These are phyloP conservation scores for Xanthoceras sorbifolium DNA, from an alignment of 345 rosid species.

Conservation along the genomic window DNA sequence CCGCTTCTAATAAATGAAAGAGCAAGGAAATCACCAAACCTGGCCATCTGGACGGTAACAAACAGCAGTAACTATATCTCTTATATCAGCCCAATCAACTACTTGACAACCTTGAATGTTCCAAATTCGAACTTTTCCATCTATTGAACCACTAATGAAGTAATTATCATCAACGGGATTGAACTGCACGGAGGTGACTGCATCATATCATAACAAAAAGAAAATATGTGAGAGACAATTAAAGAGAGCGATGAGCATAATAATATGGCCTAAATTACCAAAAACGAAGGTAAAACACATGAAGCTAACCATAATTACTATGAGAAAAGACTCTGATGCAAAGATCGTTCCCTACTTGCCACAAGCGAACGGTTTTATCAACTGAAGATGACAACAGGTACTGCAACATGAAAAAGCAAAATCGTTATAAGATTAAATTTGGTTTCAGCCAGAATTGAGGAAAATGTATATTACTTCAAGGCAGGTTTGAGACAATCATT, in stretches of 20 bases:
- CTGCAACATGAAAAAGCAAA: conserved; percentile 50
- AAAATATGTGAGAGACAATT: conserved; percentile 4
- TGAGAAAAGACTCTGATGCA: conserved; percentile 69
- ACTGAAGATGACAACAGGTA: conserved; percentile 72
- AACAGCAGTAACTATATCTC: conserved; percentile 78
- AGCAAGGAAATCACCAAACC: conserved; percentile 42
- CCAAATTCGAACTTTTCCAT: conserved; percentile 90
- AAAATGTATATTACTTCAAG: not conserved
- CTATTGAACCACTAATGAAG: conserved; percentile 88
- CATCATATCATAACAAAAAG: conserved; percentile 19
- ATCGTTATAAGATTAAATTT: not conserved
- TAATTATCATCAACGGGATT: conserved; percentile 71
- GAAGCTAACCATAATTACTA: conserved; percentile 67
- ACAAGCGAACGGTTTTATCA: conserved; percentile 78
- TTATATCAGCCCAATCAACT: conserved; percentile 74
- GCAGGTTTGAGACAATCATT: not conserved
- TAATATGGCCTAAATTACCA: conserved; percentile 11
- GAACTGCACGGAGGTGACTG: conserved; percentile 87
- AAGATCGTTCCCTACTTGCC: conserved; percentile 63
- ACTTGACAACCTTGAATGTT: conserved; percentile 60
- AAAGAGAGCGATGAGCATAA: not conserved
- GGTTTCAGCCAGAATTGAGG: not conserved
- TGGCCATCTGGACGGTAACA: conserved; percentile 87
- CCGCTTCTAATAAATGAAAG: conserved; percentile 8
- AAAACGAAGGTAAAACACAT: not conserved